Base-by-base conservation (phyloP, 176 grass and related monocot species). In the Saccharum spontaneum region DNA sequence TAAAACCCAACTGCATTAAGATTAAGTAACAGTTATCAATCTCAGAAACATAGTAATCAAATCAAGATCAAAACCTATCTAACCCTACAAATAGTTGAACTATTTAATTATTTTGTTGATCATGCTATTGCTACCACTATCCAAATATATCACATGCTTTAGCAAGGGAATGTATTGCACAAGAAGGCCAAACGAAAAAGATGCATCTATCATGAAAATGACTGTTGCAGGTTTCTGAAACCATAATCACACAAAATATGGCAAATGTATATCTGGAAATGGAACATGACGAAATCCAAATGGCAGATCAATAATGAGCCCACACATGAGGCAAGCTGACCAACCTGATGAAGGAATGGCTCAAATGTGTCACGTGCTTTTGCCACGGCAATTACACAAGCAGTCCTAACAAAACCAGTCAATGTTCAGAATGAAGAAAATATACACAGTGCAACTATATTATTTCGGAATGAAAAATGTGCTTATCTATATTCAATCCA, bases 351-450 rank as follows among this genome's bases (percentile, higher is more conserved):
- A 87, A 98, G 95, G 63, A 95, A 93, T 36, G 93, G 95, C 74
- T 98, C 90, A 92, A 98, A 95, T 52, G 92, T 93, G 45, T 93
- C 95, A 28, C 85, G 71, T 63, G 95, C 91, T 89, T 98, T 98
- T 69, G 93, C 88, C 85, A 98, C 93, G 75, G 93, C 95, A 90
- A 98, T 93, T 68, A 98, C 95, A 90, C 95, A 98, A 89, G 95
- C 93, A 90, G 90, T 93, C 91, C 95, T 95, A 87, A 50, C 20
- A 93, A 78, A 87, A 69, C 44, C 77, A 69, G 15, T 17, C 4
- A 70, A 60, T 34, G 36, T 79, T 52, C n/a, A 57, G 69, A 86
- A 82, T 85, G 57, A 89, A 78, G 64, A 71, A 85, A 70, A 79
- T 61, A 71, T 16, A 44, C 15, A 55, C 60, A 64, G 54, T 13